Evolutionary conservation across 495 filamentous ascomycete species (phyloP).

Genomic region (Talaromyces adpressus): DNA sequence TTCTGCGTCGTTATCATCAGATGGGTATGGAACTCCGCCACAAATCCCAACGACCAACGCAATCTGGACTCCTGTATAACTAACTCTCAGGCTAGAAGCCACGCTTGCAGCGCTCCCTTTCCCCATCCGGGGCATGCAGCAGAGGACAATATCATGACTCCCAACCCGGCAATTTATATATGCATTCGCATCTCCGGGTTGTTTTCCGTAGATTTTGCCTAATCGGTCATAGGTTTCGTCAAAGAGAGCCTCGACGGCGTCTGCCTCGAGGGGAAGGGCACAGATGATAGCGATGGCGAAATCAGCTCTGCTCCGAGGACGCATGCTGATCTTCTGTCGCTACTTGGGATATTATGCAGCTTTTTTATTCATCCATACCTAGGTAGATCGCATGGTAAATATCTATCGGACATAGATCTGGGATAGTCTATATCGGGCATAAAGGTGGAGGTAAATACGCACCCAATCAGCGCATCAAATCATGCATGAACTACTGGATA

Average conservation of each 20-base stretch:
- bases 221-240: neutral
- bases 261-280: constrained; percentile 19
- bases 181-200: constrained; percentile 18
- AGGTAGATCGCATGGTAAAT: neutral
- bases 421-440: neutral
- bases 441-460: neutral
- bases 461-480: neutral
- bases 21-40: constrained; percentile 17
- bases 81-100: constrained; percentile 10
- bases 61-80: constrained; percentile 12
- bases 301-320: neutral
- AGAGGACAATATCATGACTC: constrained; percentile 28
- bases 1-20: neutral
- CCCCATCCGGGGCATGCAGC: constrained; percentile 24
- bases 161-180: constrained; percentile 29
- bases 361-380: neutral
- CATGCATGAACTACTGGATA: neutral
- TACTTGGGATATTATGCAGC: neutral
- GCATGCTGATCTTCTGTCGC: neutral
- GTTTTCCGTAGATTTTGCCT: constrained; percentile 11
- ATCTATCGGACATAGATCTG: neutral
- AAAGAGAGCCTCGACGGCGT: constrained; percentile 14
- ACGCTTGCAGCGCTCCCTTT: constrained; percentile 18
- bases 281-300: constrained; percentile 5
- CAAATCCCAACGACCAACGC: constrained; percentile 18